A percentile compares a stretch with the other conserved stretches of the same genome.
Conservation (phyloP, 208 protist genomes). For the Trypanosoma cruzi region DNA sequence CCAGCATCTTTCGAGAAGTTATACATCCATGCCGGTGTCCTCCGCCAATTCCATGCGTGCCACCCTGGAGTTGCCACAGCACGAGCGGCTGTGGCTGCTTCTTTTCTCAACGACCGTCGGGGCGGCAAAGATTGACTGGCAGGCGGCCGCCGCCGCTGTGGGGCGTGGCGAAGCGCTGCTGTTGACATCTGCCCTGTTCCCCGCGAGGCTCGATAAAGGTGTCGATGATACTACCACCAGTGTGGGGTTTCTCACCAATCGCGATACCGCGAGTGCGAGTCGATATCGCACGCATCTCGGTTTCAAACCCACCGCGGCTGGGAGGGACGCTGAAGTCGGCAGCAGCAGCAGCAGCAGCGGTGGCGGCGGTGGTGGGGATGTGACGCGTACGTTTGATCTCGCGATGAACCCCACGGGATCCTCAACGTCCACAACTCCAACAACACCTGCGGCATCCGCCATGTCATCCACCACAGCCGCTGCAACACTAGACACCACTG, state of each 20-base stretch:
- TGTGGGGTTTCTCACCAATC: neutral
- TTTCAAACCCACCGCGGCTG: neutral
- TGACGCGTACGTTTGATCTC: neutral
- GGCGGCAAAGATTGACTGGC: slow-evolving; percentile 13
- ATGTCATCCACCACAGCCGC: neutral
- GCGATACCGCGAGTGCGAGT: neutral
- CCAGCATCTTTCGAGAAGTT: neutral
- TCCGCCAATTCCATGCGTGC: neutral
- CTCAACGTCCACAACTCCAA: neutral
- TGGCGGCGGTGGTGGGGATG: neutral
- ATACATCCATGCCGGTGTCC: neutral
- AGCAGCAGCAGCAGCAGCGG: neutral
- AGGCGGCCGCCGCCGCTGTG: slow-evolving; percentile 7
- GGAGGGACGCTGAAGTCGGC: neutral
- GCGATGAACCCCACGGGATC: neutral
- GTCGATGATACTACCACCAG: neutral
- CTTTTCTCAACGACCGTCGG: slow-evolving; percentile 7
- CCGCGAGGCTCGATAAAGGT: neutral
- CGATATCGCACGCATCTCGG: neutral
- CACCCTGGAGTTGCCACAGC: slow-evolving; percentile 4
- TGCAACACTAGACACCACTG: neutral
- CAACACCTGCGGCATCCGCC: neutral
- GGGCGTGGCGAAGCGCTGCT: slow-evolving; percentile 23
- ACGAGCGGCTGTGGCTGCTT: slow-evolving; percentile 20
- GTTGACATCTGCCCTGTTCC: neutral